phyloP scores from a whole-genome alignment of 495 filamentous ascomycete species.

The Neohortaea acidophila region DNA sequence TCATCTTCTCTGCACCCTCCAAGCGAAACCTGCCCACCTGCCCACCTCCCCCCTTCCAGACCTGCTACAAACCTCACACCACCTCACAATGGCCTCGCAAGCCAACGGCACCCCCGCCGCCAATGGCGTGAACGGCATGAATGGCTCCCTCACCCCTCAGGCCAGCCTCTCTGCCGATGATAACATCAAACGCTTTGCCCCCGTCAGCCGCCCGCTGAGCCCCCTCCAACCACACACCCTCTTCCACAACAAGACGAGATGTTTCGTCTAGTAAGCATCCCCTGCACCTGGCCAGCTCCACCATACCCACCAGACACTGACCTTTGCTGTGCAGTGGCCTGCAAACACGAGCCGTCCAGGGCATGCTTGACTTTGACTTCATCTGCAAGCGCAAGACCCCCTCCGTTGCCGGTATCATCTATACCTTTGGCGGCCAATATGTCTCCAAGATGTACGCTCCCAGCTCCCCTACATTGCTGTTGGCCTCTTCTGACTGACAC shows the following conservation, averaged over 20 bases:
- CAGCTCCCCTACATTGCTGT: background rate
- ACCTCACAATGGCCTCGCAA: constrained; percentile 23
- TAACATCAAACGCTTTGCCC: constrained; percentile 91
- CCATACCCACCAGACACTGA: background rate
- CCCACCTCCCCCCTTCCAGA: background rate
- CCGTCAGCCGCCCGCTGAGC: constrained; percentile 82
- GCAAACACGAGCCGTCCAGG: constrained; percentile 94
- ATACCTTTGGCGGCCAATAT: constrained; percentile 99
- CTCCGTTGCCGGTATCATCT: constrained; percentile 97
- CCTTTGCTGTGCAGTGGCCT: constrained; percentile 48
- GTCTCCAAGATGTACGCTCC: constrained; percentile 86
- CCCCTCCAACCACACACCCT: constrained; percentile 70
- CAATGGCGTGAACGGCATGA: constrained; percentile 25
- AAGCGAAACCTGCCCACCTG: no score
- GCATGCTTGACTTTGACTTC: constrained; percentile 99
- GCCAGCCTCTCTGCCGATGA: constrained; percentile 65
- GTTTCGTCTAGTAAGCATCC: constrained; percentile 96
- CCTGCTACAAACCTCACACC: no score
- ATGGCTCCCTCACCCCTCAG: constrained; percentile 19
- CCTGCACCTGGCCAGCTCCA: constrained; percentile 12
- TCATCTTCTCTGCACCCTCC: no score
- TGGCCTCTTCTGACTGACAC: constrained; percentile 7
- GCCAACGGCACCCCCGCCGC: constrained; percentile 22
- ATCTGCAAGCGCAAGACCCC: constrained; percentile 97
- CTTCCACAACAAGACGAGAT: constrained; percentile 98